Base-by-base conservation (phyloP, 305 asterid genomes). In the Solanum hybrid region DNA sequence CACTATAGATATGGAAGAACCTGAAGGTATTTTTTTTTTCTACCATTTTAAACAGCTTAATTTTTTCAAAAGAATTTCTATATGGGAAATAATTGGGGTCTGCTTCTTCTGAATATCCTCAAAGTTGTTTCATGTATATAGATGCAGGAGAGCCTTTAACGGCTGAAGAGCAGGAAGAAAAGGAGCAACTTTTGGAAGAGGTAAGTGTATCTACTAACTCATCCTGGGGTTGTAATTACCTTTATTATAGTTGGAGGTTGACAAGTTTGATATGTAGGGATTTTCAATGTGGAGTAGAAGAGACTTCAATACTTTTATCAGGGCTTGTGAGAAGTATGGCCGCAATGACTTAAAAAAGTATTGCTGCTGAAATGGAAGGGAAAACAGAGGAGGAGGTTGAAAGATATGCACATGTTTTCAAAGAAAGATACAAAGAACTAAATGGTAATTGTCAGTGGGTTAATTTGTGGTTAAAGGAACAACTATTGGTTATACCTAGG, bases 291-390 rank as follows among this genome's bases (percentile, higher is more conserved):
- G 99, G 99, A 98, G 99, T 94, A 95, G 98, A 93, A 95, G 95
- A 93, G 99, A 98, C 92, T 98, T 98, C 94, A 97, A 95, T 90
- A 90, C 98, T 80, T 98, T 97, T 93, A 96, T 98, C 93, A 94
- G 99, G 95, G 98, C 99, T 73, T 98, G 99, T 91, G 99, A 98
- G 91, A 98, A 98, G 92, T 97, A 96, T 86, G 99, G 99, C 77
- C 95, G 99, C 86, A 91, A 92, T 90, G 99, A 98, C 91, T 94
- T 97, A 36, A 92, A 64, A 64, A 89, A 92, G 96, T 87, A 98
- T 98, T 93, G 98, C 99, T 89, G 91, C 96, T 86, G 99, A 98
- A 93, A 97, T 97, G 98, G 99, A 98, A 92, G 99, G 99, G 75
- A 98, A 97, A 91, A 94, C 98, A 45, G 97, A 94, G 92, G 98